phyloP scores from a whole-genome alignment of 768 basidiomycete species.

The Coprinellus aureogranulatus region DNA sequence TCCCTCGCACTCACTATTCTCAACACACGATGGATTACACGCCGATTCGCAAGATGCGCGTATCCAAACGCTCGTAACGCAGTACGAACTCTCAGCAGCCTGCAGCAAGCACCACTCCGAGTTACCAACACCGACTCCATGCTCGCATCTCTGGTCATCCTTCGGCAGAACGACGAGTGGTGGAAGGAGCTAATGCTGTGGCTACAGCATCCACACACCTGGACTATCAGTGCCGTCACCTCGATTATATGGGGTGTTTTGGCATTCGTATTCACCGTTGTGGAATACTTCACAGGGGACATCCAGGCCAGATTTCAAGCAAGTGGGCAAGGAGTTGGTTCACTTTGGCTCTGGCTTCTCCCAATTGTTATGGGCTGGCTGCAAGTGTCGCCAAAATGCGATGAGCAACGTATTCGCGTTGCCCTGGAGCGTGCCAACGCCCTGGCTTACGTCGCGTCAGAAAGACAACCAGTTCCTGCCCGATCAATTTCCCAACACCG shows the following conservation, averaged over 20 bases:
- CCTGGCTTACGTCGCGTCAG: constrained; percentile 19
- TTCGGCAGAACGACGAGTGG: constrained; percentile 41
- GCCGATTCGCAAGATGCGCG: constrained; percentile 24
- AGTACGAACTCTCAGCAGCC: constrained; percentile 31
- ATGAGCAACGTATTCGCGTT: constrained; percentile 26
- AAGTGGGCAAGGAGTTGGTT: constrained; percentile 38
- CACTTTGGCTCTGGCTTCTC: constrained; percentile 44
- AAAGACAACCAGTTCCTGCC: neutral
- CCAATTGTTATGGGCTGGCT: constrained; percentile 42
- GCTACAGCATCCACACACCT: constrained; percentile 33
- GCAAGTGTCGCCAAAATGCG: constrained; percentile 38
- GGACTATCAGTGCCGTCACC: constrained; percentile 35
- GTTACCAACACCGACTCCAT: constrained; percentile 24
- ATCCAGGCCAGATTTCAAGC: constrained; percentile 19
- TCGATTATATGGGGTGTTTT: constrained; percentile 46
- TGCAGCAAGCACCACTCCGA: constrained; percentile 42
- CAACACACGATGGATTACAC: constrained; percentile 42
- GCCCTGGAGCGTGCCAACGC: constrained; percentile 30
- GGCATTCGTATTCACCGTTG: constrained; percentile 39
- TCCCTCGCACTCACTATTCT: constrained; percentile 45
- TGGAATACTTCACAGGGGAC: constrained; percentile 29
- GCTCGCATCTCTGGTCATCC: constrained; percentile 40
- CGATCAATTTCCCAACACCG: neutral
- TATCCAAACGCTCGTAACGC: constrained; percentile 31
- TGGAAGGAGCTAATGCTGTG: constrained; percentile 32